Evolutionary conservation across 2,329 filamentous ascomycete genomes (phyloP).

Genomic region (Aspergillus brasiliensis): DNA sequence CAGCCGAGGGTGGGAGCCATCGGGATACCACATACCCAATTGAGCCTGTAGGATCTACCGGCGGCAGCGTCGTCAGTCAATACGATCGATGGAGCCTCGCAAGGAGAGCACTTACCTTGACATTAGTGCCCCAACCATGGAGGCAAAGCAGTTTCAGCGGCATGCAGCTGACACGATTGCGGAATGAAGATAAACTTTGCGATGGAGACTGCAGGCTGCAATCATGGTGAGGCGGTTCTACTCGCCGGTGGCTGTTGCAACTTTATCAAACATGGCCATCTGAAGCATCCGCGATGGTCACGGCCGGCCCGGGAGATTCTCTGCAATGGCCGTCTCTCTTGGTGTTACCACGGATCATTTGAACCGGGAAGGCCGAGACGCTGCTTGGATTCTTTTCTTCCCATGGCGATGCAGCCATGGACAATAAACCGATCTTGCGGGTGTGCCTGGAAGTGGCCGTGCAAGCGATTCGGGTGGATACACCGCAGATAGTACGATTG

Average conservation of each 20-base stretch:
- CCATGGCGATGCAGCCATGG: neutral
- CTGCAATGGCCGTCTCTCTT: neutral
- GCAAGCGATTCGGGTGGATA: neutral
- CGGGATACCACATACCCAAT: slow-evolving; percentile 24
- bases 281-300: neutral
- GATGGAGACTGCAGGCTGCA: neutral
- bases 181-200: neutral
- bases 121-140: slow-evolving; percentile 38
- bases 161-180: slow-evolving; percentile 16
- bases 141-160: slow-evolving; percentile 36
- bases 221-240: neutral
- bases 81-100: neutral
- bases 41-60: slow-evolving; percentile 33
- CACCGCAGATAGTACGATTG: neutral
- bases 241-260: neutral
- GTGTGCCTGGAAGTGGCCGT: neutral
- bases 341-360: neutral
- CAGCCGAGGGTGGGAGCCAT: neutral
- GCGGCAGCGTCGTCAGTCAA: slow-evolving; percentile 3
- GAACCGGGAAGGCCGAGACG: neutral
- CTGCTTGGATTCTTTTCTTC: too few species aligned
- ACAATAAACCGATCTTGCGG: neutral
- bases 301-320: neutral
- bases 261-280: neutral
- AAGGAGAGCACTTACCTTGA: slow-evolving; percentile 21